Base-by-base conservation (phyloP, 345 rosid genomes). In the Citrus cavaleriei region DNA sequence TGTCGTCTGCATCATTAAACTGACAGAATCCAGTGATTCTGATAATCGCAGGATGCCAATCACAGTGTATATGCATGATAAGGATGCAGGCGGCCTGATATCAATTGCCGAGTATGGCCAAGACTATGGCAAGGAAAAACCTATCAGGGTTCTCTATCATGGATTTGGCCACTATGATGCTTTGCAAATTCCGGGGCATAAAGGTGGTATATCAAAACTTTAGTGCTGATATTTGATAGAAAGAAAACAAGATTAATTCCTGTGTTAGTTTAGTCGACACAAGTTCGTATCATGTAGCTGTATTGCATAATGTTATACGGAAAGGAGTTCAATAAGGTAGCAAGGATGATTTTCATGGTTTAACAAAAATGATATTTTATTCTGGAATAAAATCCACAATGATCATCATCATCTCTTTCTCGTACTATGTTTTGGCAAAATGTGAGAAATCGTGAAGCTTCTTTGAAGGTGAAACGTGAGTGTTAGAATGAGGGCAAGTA, bases 161-260 rank as follows among this genome's bases (percentile, higher is more conserved):
- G 99, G 99, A 77, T 94, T 73, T 77, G 95, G 99, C 68, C 99
- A 94, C 80, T 96, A 96, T 42, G 99, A 96, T 49, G 90, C 99
- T 0, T 79, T 96, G 51, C 91, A 86, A 80, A 84, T 90, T 55
- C 92, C 84, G 4, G 89, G 83, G 76, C 77, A 61, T 19, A 81
- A 74, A 69, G 81, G 72, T 30, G 80, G 83, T 59, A 85, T 78
- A 83, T 86, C 90, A 32, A 89, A 75, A 86, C 88, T 85, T 25
- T 90, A 82, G 78, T 35, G 21, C 57, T 25, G 65, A 37, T 66
- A 59, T 35, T 22, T 4, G 68, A n/a, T 14, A 1, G 9, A 51
- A 61, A 16, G 66, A 54, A 78, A 54, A 54, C 5, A 5, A 22
- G 34, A 75, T 28, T 30, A 25, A n/a, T 16, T 30, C 27, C 14